Percentiles rank a stretch among this genome's conserved stretches.
Evolutionary conservation across 1,139 yeast genomes (phyloP).

Genomic region (Yamadazyma taylorii): DNA sequence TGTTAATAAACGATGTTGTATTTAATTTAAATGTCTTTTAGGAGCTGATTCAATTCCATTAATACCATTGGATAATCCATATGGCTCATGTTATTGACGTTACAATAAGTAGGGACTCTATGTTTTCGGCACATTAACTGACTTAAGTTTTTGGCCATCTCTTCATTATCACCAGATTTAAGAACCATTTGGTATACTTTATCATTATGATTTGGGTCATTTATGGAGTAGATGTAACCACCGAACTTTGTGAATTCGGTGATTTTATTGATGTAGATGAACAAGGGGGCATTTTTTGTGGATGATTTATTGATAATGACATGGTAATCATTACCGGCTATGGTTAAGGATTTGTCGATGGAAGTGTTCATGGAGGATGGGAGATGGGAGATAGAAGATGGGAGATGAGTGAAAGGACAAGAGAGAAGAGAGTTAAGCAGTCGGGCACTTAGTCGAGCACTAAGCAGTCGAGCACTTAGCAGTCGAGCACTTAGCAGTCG

Average conservation of each 20-base stretch:
- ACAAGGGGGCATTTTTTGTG: conserved; percentile 12
- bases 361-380: no score
- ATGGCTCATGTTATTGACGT: conserved; percentile 12
- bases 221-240: conserved; percentile 18
- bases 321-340: conserved; percentile 13
- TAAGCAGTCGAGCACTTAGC: no score
- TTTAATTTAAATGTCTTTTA: no score
- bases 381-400: no score
- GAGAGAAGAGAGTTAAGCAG: no score
- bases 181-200: conserved; percentile 11
- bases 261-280: conserved; percentile 11
- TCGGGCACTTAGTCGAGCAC: no score
- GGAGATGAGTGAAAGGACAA: no score
- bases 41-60: conserved; percentile 8
- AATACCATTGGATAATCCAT: conserved; percentile 14
- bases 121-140: conserved; percentile 14
- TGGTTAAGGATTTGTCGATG: conserved; percentile 5
- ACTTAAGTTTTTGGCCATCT: conserved; percentile 15
- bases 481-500: no score
- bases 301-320: conserved; percentile 10
- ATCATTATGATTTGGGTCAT: conserved; percentile 5
- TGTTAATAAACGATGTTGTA: no score
- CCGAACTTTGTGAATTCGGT: conserved; percentile 12
- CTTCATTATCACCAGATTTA: conserved; percentile 15
- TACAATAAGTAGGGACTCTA: conserved; percentile 15